Evolutionary conservation across 192 early-diverging fungal genomes (phyloP).

Genomic region (Endogone sp.): DNA sequence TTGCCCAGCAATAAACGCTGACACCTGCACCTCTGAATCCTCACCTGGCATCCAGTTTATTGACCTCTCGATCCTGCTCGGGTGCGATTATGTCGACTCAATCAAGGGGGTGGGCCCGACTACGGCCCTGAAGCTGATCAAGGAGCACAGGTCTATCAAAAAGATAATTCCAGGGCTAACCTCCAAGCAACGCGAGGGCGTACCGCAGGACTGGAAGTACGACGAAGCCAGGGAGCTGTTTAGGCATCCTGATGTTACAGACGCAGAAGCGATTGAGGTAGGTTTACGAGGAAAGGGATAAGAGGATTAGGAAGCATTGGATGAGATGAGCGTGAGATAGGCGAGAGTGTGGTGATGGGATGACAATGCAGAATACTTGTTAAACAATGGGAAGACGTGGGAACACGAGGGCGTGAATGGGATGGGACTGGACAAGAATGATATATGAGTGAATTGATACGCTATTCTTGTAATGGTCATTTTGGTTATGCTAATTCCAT

Average conservation of each 20-base stretch:
- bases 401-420: no score
- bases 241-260: conserved; percentile 69
- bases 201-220: conserved; percentile 90
- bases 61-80: conserved; percentile 95
- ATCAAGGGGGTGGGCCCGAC: conserved; percentile 92
- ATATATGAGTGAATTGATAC: neutral
- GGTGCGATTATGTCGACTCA: conserved; percentile 96
- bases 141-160: conserved; percentile 81
- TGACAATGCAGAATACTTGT: neutral
- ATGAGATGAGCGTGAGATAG: neutral
- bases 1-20: no score
- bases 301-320: no score
- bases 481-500: neutral
- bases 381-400: no score
- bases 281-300: no score
- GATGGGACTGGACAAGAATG: neutral
- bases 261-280: conserved; percentile 69
- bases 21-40: neutral
- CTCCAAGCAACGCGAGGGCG: conserved; percentile 65
- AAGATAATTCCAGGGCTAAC: conserved; percentile 70
- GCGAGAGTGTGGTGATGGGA: neutral
- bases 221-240: conserved; percentile 89
- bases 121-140: conserved; percentile 78
- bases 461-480: neutral
- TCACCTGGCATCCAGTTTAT: conserved; percentile 65